These are phyloP conservation scores for Paraconiothyrium brasiliense DNA, from an alignment of 2,329 filamentous ascomycete species.

Conservation along the genomic window DNA sequence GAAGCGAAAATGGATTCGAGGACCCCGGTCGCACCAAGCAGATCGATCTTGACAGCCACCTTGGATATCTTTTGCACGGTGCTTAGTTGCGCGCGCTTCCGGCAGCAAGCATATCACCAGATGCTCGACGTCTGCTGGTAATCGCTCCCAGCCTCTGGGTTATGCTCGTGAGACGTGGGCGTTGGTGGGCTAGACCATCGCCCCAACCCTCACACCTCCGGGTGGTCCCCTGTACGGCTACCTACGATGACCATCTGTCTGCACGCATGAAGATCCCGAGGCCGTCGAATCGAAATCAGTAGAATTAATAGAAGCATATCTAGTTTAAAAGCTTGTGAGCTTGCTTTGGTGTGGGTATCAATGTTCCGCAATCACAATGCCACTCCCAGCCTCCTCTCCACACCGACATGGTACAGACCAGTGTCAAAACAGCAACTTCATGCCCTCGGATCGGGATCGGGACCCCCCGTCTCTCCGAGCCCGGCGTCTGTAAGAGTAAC, in stretches of 20 bases:
- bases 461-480: not conserved
- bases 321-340: not conserved
- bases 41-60: constrained; percentile 10
- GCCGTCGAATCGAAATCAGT: not conserved
- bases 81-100: not conserved
- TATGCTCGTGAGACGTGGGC: too few relatives aligned
- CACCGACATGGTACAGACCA: not conserved
- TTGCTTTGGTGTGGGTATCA: constrained; percentile 10
- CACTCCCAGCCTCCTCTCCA: constrained; percentile 6
- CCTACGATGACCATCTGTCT: constrained; percentile 1
- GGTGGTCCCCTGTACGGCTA: constrained; percentile 16
- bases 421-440: not conserved
- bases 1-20: constrained; percentile 5
- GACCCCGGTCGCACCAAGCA: not conserved
- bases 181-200: too few relatives aligned
- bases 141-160: not conserved
- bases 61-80: not conserved
- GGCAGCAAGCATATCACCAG: not conserved
- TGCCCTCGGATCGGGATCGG: not conserved
- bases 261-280: not conserved
- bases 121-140: not conserved
- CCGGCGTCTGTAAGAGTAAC: not conserved
- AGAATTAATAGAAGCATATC: not conserved
- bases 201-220: not conserved
- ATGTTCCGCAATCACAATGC: not conserved